A percentile compares a stretch with the other conserved stretches of the same genome.
Conservation (phyloP, 176 grass and related monocot species). For the Oryza meyeriana region DNA sequence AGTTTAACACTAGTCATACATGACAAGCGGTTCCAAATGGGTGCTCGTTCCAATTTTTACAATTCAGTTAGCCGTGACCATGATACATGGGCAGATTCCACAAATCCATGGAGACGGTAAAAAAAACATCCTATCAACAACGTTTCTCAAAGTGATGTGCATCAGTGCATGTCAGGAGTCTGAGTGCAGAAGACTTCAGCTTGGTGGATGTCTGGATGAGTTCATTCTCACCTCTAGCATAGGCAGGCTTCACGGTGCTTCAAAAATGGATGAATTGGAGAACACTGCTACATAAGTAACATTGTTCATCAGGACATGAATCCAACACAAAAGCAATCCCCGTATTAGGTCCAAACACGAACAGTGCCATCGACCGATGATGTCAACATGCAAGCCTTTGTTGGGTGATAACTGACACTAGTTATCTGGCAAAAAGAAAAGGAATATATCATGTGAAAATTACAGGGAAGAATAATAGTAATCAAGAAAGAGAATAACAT, state of each 20-base stretch:
- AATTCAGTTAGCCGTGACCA: neutral
- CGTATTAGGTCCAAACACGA: slow-evolving; percentile 68
- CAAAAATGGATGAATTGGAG: too few relatives aligned
- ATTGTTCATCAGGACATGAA: neutral
- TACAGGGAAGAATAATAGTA: neutral
- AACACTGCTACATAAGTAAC: neutral
- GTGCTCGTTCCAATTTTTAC: neutral
- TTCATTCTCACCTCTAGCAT: neutral
- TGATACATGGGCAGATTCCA: too few relatives aligned
- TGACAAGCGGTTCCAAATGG: neutral
- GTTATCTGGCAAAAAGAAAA: slow-evolving; percentile 61
- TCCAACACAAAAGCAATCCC: neutral
- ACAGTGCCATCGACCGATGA: slow-evolving; percentile 88
- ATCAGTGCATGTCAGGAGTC: neutral
- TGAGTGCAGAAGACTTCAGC: neutral
- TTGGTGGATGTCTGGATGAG: too few relatives aligned
- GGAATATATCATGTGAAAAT: neutral
- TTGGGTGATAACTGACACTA: slow-evolving; percentile 84
- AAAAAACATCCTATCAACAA: neutral
- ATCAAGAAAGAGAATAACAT: neutral
- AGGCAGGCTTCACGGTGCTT: too few relatives aligned
- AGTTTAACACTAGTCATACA: too few relatives aligned
- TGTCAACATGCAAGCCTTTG: slow-evolving; percentile 82
- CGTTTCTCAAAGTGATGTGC: neutral
- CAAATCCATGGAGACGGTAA: neutral